Conservation (phyloP, 306 rosid species). For the Gastrolobium villosum region DNA sequence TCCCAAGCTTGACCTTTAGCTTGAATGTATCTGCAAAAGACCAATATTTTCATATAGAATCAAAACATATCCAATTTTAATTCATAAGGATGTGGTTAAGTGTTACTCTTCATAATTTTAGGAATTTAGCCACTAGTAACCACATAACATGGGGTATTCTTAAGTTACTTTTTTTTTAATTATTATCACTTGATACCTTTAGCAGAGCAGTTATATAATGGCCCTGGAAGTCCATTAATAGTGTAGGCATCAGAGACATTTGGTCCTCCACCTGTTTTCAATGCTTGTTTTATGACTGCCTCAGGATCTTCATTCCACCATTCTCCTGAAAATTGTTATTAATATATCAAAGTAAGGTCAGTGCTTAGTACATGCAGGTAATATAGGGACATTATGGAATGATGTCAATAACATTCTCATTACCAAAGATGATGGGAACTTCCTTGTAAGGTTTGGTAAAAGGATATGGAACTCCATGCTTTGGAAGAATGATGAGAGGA, state of each 20-base stretch:
- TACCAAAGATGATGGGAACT: constrained; percentile 44
- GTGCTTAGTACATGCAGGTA: neutral
- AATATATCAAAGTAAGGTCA: neutral
- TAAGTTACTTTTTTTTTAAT: neutral
- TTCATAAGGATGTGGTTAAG: neutral
- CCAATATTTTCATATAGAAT: constrained; percentile 1
- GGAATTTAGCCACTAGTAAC: neutral
- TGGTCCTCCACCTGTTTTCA: constrained; percentile 73
- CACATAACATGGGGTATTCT: neutral
- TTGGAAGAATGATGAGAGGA: constrained; percentile 67
- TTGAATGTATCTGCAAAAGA: constrained; percentile 62
- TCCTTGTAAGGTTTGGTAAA: constrained; percentile 40
- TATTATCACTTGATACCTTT: constrained; percentile 53
- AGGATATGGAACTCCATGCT: constrained; percentile 54
- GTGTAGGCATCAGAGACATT: constrained; percentile 81
- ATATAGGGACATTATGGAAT: neutral
- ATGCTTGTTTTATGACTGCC: constrained; percentile 64
- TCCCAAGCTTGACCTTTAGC: constrained; percentile 66
- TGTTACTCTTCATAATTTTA: neutral
- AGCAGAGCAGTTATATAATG: constrained; percentile 67
- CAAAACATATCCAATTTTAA: neutral
- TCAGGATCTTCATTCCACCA: constrained; percentile 77
- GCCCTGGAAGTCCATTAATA: constrained; percentile 73
- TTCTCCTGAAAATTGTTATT: constrained; percentile 59
- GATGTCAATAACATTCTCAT: neutral